Base-by-base conservation (phyloP, 441 rosid species). In the Erodium chrysanthum region DNA sequence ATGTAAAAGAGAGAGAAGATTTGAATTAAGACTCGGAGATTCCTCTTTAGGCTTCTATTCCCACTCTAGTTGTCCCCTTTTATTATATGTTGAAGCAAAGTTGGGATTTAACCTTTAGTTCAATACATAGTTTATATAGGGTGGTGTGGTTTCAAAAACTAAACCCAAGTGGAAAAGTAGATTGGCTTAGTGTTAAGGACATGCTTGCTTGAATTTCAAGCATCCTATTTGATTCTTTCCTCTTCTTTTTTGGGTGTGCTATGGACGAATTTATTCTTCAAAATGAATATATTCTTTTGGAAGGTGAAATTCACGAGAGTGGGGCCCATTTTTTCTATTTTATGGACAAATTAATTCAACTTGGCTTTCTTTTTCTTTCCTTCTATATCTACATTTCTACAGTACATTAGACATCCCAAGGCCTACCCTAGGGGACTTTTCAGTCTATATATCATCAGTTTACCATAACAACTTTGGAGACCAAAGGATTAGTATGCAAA, bases 1-100 rank as follows among this genome's bases (percentile, higher is more conserved):
- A 54, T 4, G 60, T 54, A 0, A 46, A 12, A 54, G 61, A 52
- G 60, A 52, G 60, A 52, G 60, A 18, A 23, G 22, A 40, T 68
- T 69, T 68, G 70, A 66, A 65, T 74, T 78, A 69, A 35, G 74
- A 74, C 75, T 60, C 71, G 79, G 75, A 70, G 81, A 80, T 79
- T 76, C 75, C 27, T 73, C 67, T 77, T 73, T 72, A 67, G 73
- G 68, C 60, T 54, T 52, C 56, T 60, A 15, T 71, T 69, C 62
- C 25, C 62, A 56, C 62, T 17, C 62, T 56, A 56, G 62, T 22
- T 56, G 62, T 56, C 62, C 62, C 29, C 62, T 52, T 56, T 56
- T 56, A 56, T 52, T 52, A 21, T 20, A 21, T 9, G 10, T 56
- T 56, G 29, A 56, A 10, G 62, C 29, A 21, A 56, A 56, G 62